Evolutionary conservation across 2,329 filamentous ascomycete genomes (phyloP).

Genomic region (Pleurostoma richardsiae): DNA sequence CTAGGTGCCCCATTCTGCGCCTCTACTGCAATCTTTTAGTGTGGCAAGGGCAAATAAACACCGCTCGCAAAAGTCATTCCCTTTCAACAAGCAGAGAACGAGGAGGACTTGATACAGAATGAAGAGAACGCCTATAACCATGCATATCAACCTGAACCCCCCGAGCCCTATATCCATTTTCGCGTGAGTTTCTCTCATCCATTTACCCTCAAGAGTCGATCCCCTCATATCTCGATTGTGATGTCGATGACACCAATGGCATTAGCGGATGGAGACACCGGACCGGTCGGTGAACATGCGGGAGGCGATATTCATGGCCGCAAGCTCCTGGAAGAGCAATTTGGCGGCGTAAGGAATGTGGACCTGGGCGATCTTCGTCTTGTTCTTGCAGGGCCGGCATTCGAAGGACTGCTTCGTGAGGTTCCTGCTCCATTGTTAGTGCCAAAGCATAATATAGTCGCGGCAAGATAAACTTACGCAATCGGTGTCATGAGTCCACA

Average conservation of each 20-base stretch:
- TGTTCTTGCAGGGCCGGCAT: constrained; percentile 97
- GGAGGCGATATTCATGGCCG: constrained; percentile 96
- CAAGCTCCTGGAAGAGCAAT: constrained; percentile 95
- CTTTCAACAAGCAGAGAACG: too few relatives aligned
- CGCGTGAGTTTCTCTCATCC: neutral
- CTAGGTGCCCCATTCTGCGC: too few relatives aligned
- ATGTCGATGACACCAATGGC: neutral
- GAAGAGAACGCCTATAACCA: neutral
- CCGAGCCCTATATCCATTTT: neutral
- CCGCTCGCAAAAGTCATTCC: too few relatives aligned
- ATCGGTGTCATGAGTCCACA: constrained; percentile 99
- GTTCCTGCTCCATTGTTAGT: constrained; percentile 55
- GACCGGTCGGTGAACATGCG: constrained; percentile 92
- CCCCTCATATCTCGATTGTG: too few relatives aligned
- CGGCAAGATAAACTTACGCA: constrained; percentile 63
- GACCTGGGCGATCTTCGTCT: constrained; percentile 96
- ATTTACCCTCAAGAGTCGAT: too few relatives aligned
- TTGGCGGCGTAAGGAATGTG: constrained; percentile 98
- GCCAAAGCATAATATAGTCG: constrained; percentile 1
- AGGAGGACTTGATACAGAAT: too few relatives aligned
- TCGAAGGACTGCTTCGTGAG: constrained; percentile 94
- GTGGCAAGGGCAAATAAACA: too few relatives aligned
- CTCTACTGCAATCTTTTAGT: too few relatives aligned
- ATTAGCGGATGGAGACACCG: constrained; percentile 64
- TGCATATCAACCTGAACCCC: neutral